A percentile compares a stretch with the other conserved stretches of the same genome.
Conservation (phyloP, 2,329 filamentous ascomycete species). For the Allantophomopsis cytisporea region DNA sequence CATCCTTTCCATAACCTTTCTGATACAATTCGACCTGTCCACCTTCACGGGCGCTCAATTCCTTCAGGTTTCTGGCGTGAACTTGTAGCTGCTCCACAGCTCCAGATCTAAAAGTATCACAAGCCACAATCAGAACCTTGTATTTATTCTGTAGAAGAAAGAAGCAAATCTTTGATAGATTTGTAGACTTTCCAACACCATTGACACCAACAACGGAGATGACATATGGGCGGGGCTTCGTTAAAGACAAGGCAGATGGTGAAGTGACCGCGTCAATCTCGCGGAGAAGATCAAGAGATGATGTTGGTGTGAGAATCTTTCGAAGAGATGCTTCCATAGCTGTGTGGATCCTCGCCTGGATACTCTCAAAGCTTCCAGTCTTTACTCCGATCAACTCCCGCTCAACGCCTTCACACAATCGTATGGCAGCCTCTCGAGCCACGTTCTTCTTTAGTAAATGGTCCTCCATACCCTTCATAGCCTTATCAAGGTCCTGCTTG, state of each 20-base stretch:
- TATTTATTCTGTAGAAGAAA: constrained; percentile 97
- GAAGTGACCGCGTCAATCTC: constrained; percentile 74
- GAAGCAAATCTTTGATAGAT: constrained; percentile 94
- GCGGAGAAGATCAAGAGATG: constrained; percentile 84
- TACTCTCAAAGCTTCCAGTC: constrained; percentile 82
- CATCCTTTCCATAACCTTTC: constrained; percentile 95
- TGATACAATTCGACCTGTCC: constrained; percentile 85
- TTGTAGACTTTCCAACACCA: constrained; percentile 95
- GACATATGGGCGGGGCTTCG: constrained; percentile 71
- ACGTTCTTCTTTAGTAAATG: constrained; percentile 94
- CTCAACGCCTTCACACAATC: constrained; percentile 83
- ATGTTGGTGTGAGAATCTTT: constrained; percentile 92
- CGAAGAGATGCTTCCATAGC: constrained; percentile 87
- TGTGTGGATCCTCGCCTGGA: constrained; percentile 68
- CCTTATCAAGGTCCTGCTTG: constrained; percentile 77
- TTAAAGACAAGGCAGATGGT: constrained; percentile 48
- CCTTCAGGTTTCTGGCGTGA: constrained; percentile 85
- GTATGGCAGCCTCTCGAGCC: constrained; percentile 81
- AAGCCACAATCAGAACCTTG: constrained; percentile 84
- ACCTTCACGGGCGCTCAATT: constrained; percentile 73
- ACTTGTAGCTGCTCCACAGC: constrained; percentile 95
- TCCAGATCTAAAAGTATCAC: constrained; percentile 92
- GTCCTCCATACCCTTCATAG: constrained; percentile 91
- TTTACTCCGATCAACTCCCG: constrained; percentile 81
- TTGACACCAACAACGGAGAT: constrained; percentile 98